phyloP scores from a whole-genome alignment of 371 early-diverging fungal species.

The Fennellomyces sp. region DNA sequence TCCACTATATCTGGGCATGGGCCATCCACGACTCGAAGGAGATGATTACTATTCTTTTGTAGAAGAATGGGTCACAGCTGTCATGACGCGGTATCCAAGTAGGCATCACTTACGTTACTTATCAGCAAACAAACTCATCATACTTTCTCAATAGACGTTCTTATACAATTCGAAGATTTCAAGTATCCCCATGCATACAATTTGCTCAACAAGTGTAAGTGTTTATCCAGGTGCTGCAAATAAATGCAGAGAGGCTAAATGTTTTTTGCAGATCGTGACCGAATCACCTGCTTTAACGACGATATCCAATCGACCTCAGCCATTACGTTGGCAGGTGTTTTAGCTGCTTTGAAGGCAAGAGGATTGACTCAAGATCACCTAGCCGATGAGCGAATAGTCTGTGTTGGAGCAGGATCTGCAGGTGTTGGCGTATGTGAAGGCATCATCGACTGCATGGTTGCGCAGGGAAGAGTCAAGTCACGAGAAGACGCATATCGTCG shows the following conservation, averaged over 20 bases:
- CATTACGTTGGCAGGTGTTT: conserved; percentile 65
- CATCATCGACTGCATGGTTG: conserved; percentile 65
- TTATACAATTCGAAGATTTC: conserved; percentile 64
- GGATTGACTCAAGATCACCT: conserved; percentile 42
- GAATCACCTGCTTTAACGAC: conserved; percentile 69
- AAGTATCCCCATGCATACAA: conserved; percentile 62
- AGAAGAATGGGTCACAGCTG: conserved; percentile 68
- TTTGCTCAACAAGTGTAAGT: conserved; percentile 59
- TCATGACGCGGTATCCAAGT: conserved; percentile 65
- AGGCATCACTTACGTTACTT: conserved; percentile 20
- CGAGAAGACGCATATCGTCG: conserved; percentile 62
- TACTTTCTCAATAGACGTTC: conserved; percentile 27
- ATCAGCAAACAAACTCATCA: not conserved
- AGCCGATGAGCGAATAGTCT: conserved; percentile 54
- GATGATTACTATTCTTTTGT: conserved; percentile 66
- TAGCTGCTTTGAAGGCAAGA: conserved; percentile 63
- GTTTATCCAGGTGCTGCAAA: not conserved
- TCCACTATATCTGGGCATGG: conserved; percentile 69
- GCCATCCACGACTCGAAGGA: conserved; percentile 62
- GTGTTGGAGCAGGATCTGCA: conserved; percentile 72
- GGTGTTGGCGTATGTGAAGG: conserved; percentile 74
- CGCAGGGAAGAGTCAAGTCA: conserved; percentile 57
- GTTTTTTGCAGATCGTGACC: conserved; percentile 51
- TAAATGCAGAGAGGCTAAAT: not conserved
- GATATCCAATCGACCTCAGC: conserved; percentile 73